These are phyloP conservation scores for Neonectria coccinea DNA, from an alignment of 2,329 filamentous ascomycete species.

Conservation along the genomic window DNA sequence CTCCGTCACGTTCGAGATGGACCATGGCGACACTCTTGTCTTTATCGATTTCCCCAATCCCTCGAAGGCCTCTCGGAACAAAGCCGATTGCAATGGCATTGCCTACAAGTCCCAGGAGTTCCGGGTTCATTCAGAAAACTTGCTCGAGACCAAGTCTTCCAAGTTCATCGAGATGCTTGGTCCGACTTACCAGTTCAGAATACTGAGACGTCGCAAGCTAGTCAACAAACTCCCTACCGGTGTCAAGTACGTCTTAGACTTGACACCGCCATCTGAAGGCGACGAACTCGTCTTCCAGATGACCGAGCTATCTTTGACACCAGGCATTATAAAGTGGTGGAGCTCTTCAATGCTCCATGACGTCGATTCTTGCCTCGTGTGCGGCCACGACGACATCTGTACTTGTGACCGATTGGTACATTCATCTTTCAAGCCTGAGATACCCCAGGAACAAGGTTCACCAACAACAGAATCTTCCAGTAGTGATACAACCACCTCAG, in stretches of 20 bases:
- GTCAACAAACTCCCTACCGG: constrained; percentile 53
- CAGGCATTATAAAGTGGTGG: constrained; percentile 68
- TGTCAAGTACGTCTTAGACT: constrained; percentile 70
- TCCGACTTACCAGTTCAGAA: constrained; percentile 55
- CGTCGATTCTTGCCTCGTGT: constrained; percentile 47
- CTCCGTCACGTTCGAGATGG: constrained; percentile 42
- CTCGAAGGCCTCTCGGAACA: constrained; percentile 29
- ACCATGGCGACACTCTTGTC: constrained; percentile 58
- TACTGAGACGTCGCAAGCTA: constrained; percentile 53
- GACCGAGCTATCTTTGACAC: constrained; percentile 68
- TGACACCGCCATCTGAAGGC: constrained; percentile 71
- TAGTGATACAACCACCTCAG: too few species aligned
- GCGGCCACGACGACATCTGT: constrained; percentile 58
- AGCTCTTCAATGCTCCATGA: constrained; percentile 51
- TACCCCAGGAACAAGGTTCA: neutral
- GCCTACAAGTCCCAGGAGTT: constrained; percentile 52
- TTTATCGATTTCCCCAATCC: constrained; percentile 54
- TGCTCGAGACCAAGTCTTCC: constrained; percentile 59
- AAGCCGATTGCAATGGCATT: constrained; percentile 52
- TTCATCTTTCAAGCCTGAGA: constrained; percentile 1
- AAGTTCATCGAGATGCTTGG: constrained; percentile 61
- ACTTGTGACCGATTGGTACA: constrained; percentile 41
- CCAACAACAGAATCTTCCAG: neutral
- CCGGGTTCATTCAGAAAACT: constrained; percentile 59
- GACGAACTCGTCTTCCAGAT: constrained; percentile 71